Percentiles rank a stretch among this genome's conserved stretches.
phyloP scores from a whole-genome alignment of 306 rosid species.

The Styphnolobium japonicum region DNA sequence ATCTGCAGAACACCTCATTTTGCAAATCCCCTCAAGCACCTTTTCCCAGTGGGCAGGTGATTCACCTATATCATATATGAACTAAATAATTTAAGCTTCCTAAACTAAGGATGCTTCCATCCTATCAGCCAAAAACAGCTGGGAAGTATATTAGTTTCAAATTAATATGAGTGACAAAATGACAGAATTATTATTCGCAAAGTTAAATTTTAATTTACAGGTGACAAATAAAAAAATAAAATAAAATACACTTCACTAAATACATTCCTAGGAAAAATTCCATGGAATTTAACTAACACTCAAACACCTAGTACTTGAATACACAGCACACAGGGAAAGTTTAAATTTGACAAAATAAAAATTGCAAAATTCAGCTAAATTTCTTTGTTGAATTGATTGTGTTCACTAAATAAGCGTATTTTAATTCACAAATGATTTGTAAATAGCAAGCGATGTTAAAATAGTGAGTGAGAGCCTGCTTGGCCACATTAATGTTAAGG shows the following conservation, averaged over 20 bases:
- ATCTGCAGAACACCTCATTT: slow-evolving; percentile 79
- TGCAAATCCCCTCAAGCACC: slow-evolving; percentile 78
- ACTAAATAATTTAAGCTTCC: background rate
- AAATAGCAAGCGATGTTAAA: background rate
- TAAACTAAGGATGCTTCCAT: background rate
- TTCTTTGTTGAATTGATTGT: background rate
- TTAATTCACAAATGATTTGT: background rate
- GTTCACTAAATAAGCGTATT: background rate
- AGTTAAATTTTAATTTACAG: background rate
- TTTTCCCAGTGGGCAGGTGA: slow-evolving; percentile 70
- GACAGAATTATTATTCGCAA: background rate
- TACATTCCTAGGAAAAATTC: background rate
- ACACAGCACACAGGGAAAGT: background rate
- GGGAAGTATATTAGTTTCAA: background rate
- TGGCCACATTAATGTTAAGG: background rate
- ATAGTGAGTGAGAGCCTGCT: background rate
- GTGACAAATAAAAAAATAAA: background rate
- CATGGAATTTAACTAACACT: background rate
- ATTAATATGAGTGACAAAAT: background rate
- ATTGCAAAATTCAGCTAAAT: background rate
- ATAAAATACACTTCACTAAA: background rate
- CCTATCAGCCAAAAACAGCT: background rate
- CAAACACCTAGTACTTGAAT: background rate
- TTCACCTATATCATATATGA: slow-evolving; percentile 48
- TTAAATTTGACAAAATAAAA: background rate